Conservation (phyloP, 257 asterid species). For the Striga asiatica region DNA sequence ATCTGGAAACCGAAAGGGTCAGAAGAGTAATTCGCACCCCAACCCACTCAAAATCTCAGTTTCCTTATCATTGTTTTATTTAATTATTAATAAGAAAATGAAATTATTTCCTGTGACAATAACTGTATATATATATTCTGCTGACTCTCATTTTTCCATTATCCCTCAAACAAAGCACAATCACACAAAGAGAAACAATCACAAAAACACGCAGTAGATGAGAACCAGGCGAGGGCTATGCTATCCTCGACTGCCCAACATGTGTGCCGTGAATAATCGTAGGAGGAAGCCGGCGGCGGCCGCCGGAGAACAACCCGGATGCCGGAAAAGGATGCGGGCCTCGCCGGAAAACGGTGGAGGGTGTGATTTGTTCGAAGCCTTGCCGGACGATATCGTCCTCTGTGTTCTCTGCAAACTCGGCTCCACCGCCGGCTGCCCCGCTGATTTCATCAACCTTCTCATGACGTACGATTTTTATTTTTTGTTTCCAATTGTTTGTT, state of each 20-base stretch:
- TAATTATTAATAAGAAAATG: background rate
- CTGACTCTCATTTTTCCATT: slow-evolving; percentile 9
- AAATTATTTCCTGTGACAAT: background rate
- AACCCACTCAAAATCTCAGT: too few species aligned
- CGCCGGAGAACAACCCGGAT: too few species aligned
- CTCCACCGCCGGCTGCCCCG: slow-evolving; percentile 45
- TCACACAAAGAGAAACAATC: background rate
- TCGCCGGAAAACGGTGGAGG: background rate
- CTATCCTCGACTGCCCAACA: slow-evolving; percentile 30
- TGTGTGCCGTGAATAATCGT: slow-evolving; percentile 15
- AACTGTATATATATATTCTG: slow-evolving; percentile 10
- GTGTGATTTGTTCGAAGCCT: slow-evolving; percentile 43
- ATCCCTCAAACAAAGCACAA: slow-evolving; percentile 9
- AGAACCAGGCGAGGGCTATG: slow-evolving; percentile 46
- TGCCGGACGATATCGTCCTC: slow-evolving; percentile 72
- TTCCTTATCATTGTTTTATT: background rate
- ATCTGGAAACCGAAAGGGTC: slow-evolving; percentile 13
- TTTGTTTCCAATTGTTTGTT: background rate
- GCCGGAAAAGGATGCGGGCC: background rate
- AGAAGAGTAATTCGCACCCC: slow-evolving; percentile 19
- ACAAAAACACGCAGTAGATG: slow-evolving; percentile 28
- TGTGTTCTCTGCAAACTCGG: slow-evolving; percentile 47
- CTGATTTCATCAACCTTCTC: slow-evolving; percentile 54
- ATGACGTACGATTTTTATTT: slow-evolving; percentile 38
- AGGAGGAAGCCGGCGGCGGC: too few species aligned